Evolutionary conservation across 179 eudicot species (phyloP).

Genomic region (Corrigiola litoralis): DNA sequence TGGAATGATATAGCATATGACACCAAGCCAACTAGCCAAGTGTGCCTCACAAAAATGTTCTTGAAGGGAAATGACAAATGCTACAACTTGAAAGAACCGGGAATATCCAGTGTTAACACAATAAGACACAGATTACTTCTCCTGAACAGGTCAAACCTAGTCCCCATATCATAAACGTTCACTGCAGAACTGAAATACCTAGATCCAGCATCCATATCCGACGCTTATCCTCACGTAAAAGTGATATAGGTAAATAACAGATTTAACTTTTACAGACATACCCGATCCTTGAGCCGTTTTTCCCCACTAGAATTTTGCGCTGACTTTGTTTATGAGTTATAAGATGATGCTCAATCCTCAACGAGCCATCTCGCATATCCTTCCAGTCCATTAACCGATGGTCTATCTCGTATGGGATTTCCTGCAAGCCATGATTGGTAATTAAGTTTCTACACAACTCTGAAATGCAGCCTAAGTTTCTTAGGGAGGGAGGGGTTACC

Average conservation of each 20-base stretch:
- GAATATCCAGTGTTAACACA: not conserved
- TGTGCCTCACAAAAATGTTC: no score
- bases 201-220: not conserved
- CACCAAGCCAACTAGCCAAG: no score
- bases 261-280: constrained; percentile 22
- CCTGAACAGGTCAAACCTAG: not conserved
- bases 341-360: constrained; percentile 87
- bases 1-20: no score
- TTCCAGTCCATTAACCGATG: constrained; percentile 91
- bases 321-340: constrained; percentile 79
- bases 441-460: not conserved
- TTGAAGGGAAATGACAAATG: no score
- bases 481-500: not conserved
- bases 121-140: not conserved
- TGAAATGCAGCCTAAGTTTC: not conserved
- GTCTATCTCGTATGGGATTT: constrained; percentile 80
- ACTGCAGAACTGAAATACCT: not conserved
- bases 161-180: not conserved
- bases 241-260: not conserved
- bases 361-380: constrained; percentile 81
- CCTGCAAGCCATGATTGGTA: constrained; percentile 38
- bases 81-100: not conserved
- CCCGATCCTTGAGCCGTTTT: constrained; percentile 95
- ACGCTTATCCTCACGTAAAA: not conserved
- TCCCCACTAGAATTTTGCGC: constrained; percentile 90